Base-by-base conservation (phyloP, 768 basidiomycete species). In the Lactifluus echinatus region DNA sequence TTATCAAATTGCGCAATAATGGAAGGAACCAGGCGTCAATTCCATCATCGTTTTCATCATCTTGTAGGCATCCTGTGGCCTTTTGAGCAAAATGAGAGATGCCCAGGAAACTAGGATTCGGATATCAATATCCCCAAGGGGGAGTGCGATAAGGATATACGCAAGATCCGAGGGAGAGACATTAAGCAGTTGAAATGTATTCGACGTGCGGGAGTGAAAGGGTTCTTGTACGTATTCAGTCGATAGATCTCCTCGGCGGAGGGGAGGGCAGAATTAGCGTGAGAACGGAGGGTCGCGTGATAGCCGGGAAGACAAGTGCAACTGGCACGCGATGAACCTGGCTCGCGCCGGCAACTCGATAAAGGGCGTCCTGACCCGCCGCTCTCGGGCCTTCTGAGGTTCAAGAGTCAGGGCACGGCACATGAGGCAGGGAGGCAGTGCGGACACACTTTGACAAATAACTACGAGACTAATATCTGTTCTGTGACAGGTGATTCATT, bases 181-280 rank as follows among this genome's bases (percentile, higher is more conserved):
- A 53, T 29, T 15, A 2, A 43, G 37, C 45, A 44, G 29, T 24
- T 23, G 26, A 60, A 66, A 71, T 56, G 66, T 51, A 7, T 40
- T 24, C 23, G 56, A 37, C 34, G 46, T 40, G 44, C 15, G 15
- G 21, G 28, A 55, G 36, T 4, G 19, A 42, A 40, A 28, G 29
- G 42, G 55, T 28, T 34, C 33, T 26, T 37, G 42, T 56, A 52
- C 50, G 44, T 51, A 56, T 36, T 42, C 8, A 24, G 34, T n/a
- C 55, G 58, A 53, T 58, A 23, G 51, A 58, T 58, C 51, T 58
- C 57, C 57, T 58, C 57, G 57, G 57, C 46, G 52, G 19, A 45
- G 26, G 52, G 52, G 19, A 45, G 26, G 52, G 40, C 48, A 21
- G 42, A 4, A 26, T 23, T 43, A 47, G 42, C 42, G 40, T 50